Evolutionary conservation across 2,329 filamentous ascomycete species (phyloP), one percentile per base, ranked within the genome.

Genomic region (Chrysoporthe deuterocubensis): DNA sequence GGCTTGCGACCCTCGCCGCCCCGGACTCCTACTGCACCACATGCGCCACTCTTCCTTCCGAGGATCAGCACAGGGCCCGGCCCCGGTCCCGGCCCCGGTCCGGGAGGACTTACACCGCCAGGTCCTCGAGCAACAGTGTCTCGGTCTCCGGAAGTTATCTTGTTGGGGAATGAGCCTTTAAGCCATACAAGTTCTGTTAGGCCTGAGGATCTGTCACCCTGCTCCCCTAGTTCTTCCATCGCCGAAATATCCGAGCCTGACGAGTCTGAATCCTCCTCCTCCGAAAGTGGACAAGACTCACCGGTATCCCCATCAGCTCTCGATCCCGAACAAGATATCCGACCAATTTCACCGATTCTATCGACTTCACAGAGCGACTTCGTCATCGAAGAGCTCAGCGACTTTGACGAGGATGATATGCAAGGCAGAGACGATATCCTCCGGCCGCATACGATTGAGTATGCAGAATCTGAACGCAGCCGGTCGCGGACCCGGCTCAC

Each of bases 391-490:
- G 84, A 81, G 64, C 69, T 81, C 34, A 77, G 73, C 72, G 78
- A 85, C 69, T 78, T 84, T 65, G 82, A 81, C 63, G 82, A 83
- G 66, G 80, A 78, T 71, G 82, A 81, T 37, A 67, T 69, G 68
- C 78, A 77, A 52, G 81, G 83, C 4, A 78, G 78, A 21, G 73
- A 80, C 34, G 79, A 79, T 43, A 76, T 83, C 37, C 73, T 86
- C 34, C 77, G 75, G 11, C 84, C 84, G 0, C 77, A 79, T 14
- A 78, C 81, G 65, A 83, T 85, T 64, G 84, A 86, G 71, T 81
- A 79, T 48, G 75, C 79, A 48, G 75, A 77, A 14, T 79, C 82
- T 16, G 79, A 79, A 14, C 2, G 57, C 14, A 60, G 57, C 57
- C 40, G 18, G n/a, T 60, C 57, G 59, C 77, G 78, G 32, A 82